Evolutionary conservation across 75 land plant genomes (phyloP), one percentile per base, ranked within the genome.

Genomic region (Gnetum montanum): DNA sequence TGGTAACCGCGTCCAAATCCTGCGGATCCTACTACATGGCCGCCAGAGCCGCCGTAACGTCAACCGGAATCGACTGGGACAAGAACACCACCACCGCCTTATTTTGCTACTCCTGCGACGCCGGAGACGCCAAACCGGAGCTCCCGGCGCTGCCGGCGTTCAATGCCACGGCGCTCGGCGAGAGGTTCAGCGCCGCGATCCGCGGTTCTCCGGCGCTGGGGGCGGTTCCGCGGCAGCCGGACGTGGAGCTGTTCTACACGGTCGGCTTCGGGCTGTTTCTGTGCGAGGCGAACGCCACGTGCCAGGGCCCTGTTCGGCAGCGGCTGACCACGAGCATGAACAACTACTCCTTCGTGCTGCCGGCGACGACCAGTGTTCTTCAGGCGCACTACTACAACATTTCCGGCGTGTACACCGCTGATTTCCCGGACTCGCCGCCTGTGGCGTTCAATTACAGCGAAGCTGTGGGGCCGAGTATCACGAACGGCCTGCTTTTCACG

Each of bases 1-100:
- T 70, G 11, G 20, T 70, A 0, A 64, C 68, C 11, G 43, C 73
- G n/a, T 36, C 49, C 34, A 37, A 56, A 29, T 18, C 51, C 1
- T 18, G 15, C 25, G 61, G 69, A 5, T 46, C 44, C 3, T 70
- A 57, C 45, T 64, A 64, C 54, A 63, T 70, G 60, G 73, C 45
- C 19, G 67, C 66, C 3, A 45, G 24, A 16, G 43, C 49, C 15
- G 57, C 43, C 51, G n/a, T n/a, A n/a, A n/a, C n/a, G n/a, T n/a
- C 65, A 2, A 28, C 46, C 16, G 27, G 6, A 24, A 11, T 52
- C 1, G 22, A 60, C 8, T 70, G 60, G 53, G 52, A 68, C 57
- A 54, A 67, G 49, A 55, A 63, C 63, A 63, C 72, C 53, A 69
- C 82, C 23, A 71, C 70, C 24, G 86, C 61, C 22, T 63, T 75